Evolutionary conservation across 2,329 filamentous ascomycete species (phyloP).

Genomic region (Penicillium sp.): DNA sequence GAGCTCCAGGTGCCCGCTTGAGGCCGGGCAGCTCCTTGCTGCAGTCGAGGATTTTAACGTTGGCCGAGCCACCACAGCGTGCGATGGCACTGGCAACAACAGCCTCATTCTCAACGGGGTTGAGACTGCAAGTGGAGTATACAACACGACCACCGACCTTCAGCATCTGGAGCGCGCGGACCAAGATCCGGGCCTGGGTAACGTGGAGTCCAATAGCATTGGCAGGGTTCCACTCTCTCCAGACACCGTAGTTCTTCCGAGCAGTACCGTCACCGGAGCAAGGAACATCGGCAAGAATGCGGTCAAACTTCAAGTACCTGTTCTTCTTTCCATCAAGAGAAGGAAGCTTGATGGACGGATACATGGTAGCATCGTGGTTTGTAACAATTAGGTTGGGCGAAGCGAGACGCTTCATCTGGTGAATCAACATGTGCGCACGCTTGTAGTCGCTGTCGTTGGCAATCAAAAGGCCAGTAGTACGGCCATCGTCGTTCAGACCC

Average conservation of each 20-base stretch:
- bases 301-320: constrained; percentile 90
- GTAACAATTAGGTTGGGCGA: constrained; percentile 96
- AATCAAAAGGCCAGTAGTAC: constrained; percentile 85
- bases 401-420: constrained; percentile 94
- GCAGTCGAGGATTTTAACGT: constrained; percentile 81
- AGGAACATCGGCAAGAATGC: constrained; percentile 92
- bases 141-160: constrained; percentile 92
- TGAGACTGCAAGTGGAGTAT: constrained; percentile 98
- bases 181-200: constrained; percentile 84
- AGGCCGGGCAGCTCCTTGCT: constrained; percentile 70
- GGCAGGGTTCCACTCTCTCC: constrained; percentile 89
- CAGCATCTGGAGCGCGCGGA: constrained; percentile 89
- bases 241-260: constrained; percentile 88
- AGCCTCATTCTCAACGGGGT: constrained; percentile 94
- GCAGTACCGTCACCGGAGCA: constrained; percentile 94
- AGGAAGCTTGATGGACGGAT: constrained; percentile 84
- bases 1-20: constrained; percentile 71
- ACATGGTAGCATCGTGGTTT: constrained; percentile 95
- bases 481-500: constrained; percentile 68
- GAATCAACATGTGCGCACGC: constrained; percentile 92
- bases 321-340: constrained; percentile 54
- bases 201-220: constrained; percentile 82
- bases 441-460: constrained; percentile 97
- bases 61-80: constrained; percentile 75
- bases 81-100: constrained; percentile 85